These are phyloP conservation scores for Stachybotrys chlorohalonatus DNA, from an alignment of 2,329 filamentous ascomycete genomes.

Conservation along the genomic window DNA sequence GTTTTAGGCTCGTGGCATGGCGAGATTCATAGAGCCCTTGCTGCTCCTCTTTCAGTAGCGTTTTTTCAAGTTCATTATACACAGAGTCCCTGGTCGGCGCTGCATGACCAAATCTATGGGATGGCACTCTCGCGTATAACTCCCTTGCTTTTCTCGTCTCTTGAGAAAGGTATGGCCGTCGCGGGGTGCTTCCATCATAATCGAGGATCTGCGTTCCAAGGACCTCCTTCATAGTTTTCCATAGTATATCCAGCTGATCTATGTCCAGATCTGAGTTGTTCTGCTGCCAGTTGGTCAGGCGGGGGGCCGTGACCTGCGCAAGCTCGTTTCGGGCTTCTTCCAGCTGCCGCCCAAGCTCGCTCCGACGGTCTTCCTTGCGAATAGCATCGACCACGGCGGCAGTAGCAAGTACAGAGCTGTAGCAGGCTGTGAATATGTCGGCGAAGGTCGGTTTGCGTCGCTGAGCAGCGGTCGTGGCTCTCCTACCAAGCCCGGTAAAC, in stretches of 20 bases:
- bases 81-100: background rate
- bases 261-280: background rate
- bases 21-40: background rate
- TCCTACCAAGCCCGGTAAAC: constrained; percentile 37
- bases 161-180: too few relatives aligned
- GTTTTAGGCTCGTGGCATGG: background rate
- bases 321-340: constrained; percentile 42
- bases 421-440: constrained; percentile 56
- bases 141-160: too few relatives aligned
- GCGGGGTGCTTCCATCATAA: too few relatives aligned
- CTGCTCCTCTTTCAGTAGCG: constrained; percentile 14
- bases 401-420: constrained; percentile 58
- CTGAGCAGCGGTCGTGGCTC: constrained; percentile 37
- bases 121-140: too few relatives aligned
- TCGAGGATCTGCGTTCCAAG: background rate
- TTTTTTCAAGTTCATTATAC: constrained; percentile 20
- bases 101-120: background rate
- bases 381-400: constrained; percentile 54
- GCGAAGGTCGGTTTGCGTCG: constrained; percentile 40
- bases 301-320: constrained; percentile 16
- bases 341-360: constrained; percentile 53
- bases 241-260: background rate
- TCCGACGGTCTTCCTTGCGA: constrained; percentile 46
- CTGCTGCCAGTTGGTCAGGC: constrained; percentile 9
- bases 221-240: background rate